Base-by-base conservation (phyloP, 768 basidiomycete genomes). In the Naganishia vaughanmartiniae region DNA sequence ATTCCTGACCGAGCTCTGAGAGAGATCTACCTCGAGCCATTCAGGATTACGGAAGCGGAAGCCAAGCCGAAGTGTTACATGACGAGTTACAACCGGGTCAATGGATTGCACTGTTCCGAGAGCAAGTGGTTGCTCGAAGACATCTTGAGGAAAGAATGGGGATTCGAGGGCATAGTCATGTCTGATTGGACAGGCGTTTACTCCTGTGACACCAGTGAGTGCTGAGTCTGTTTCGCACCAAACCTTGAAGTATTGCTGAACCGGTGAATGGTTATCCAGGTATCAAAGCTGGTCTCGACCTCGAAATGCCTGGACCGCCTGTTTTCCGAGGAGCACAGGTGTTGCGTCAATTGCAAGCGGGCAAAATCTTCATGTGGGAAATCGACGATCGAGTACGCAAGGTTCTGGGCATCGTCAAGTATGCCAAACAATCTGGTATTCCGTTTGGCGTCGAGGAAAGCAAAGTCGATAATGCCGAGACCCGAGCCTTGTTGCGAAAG, bases 111-210 rank as follows among this genome's bases (percentile, higher is more conserved):
- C 75, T 84, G 81, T 45, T 87, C 87, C 0, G 88, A 89, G 76
- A 81, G 85, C 73, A 81, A 83, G 42, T 79, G 79, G 48, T 73
- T 89, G 1, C 73, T 89, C 21, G 78, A 86, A 15, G 84, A 85
- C 70, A 83, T 89, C 42, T 77, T 89, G 21, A 82, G 87, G 42
- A 84, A 85, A 82, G 88, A 89, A 84, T 89, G 88, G 88, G 85
- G 84, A 4, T 88, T 82, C 73, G 79, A 87, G 75, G 88, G 86
- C 0, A 73, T 87, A 75, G 79, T 88, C 53, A 88, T 88, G 84
- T 89, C 89, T 70, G 91, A 92, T 78, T 93, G 91, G 90, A 89
- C 79, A 28, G 90, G 90, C 0, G 81, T 85, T 2, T 91, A 91
- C 82, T 86, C 87, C 65, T 82, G 90, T 34, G 72, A 70, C 9